These are phyloP conservation scores for Boletus bicolor DNA, from an alignment of 768 basidiomycete genomes.

Conservation along the genomic window DNA sequence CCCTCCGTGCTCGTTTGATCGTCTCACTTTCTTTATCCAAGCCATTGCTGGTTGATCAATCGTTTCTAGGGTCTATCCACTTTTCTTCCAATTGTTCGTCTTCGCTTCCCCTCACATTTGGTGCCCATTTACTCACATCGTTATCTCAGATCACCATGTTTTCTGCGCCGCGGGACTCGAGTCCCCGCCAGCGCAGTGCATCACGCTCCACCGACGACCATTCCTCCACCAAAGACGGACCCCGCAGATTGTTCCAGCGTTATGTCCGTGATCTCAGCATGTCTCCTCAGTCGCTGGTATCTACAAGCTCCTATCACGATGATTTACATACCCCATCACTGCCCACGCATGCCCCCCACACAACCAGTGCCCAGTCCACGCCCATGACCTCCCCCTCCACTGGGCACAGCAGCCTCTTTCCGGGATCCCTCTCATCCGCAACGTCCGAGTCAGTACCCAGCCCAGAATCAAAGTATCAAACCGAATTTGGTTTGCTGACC, in stretches of 20 bases:
- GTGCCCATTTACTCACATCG: background rate
- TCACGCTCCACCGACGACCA: constrained; percentile 22
- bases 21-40: constrained; percentile 6
- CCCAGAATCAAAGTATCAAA: constrained; percentile 10
- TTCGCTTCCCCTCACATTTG: background rate
- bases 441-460: constrained; percentile 24
- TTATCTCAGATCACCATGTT: constrained; percentile 18
- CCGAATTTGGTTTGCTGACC: constrained; percentile 15
- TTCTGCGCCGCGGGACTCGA: background rate
- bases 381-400: constrained; percentile 28
- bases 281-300: constrained; percentile 21
- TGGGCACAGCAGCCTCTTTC: constrained; percentile 17
- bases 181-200: constrained; percentile 11
- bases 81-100: background rate
- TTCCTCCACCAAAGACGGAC: constrained; percentile 1
- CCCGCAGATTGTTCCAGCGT: constrained; percentile 14
- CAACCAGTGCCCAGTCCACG: constrained; percentile 22
- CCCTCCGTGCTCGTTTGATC: background rate
- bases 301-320: constrained; percentile 6
- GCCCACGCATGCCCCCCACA: background rate
- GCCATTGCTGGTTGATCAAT: constrained; percentile 10
- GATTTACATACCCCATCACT: constrained; percentile 7
- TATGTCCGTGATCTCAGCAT: constrained; percentile 10
- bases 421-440: constrained; percentile 20
- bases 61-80: constrained; percentile 15